Evolutionary conservation across 495 filamentous ascomycete species (phyloP), one percentile per base, ranked within the genome.

Genomic region (Penicillium bovifimosum): DNA sequence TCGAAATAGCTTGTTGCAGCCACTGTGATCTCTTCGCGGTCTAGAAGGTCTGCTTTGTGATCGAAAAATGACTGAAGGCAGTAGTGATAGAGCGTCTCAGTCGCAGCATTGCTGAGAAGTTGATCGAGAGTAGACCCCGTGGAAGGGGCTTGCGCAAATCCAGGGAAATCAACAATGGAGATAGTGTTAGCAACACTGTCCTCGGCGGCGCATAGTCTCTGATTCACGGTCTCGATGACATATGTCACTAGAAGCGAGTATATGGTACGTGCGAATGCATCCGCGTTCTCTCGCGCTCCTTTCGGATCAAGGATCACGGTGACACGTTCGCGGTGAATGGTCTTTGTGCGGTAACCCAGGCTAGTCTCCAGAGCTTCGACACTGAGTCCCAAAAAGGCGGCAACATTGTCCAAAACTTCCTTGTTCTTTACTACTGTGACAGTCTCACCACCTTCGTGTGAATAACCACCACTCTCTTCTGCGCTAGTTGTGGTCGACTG

Each of bases 231-330:
- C 68, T 98, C 93, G 56, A 96, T 87, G 13, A 97, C 80, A 62
- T 89, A 96, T 9, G 92, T 90, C 13, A 96, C 91, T 16, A 98
- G 76, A 5, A 98, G 86, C n/a, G 91, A 91, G 68, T 98, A 98
- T 3, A 98, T 77, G 0, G 90, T 96, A 47, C 91, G 80, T 2
- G 93, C 92, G 35, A 98, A 78, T 64, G 96, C 92, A 66, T 97
- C 92, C 10, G 93, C 93, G 64, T 95, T 96, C 27, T 80, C 84
- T 17, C 92, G 82, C 14, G 93, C 93, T 33, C 93, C 93, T 36
- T 80, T 83, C 5, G 92, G 90, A 66, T 98, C 93, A 6, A 98
- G 77, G 91, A 98, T 93, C 26, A 98, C 87, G 0, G 93, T 98
- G 24, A 98, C 93, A 33, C 93, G 83, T 75, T 98, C 93, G 31